These are phyloP conservation scores for Cenchrus americanus DNA, from an alignment of 176 grass and related monocot genomes.

Conservation along the genomic window DNA sequence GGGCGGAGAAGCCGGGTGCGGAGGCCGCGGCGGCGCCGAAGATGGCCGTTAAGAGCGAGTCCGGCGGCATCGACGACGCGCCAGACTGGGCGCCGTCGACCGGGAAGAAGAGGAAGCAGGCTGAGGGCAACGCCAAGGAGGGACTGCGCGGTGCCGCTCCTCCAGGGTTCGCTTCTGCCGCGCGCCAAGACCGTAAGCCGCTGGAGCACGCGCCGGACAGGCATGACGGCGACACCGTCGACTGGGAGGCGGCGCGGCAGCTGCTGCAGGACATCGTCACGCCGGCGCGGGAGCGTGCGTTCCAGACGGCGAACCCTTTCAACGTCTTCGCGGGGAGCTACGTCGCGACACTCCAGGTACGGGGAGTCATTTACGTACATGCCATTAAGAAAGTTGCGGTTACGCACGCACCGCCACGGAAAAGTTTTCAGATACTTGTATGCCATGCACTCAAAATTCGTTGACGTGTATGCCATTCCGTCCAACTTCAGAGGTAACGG, in stretches of 20 bases:
- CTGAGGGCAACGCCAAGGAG: background rate
- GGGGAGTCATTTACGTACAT: too few relatives aligned
- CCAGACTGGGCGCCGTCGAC: background rate
- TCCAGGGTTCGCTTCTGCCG: too few relatives aligned
- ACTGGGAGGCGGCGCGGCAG: slow-evolving; percentile 10
- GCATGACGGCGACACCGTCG: slow-evolving; percentile 3
- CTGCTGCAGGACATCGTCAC: slow-evolving; percentile 33
- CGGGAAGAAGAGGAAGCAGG: slow-evolving; percentile 32
- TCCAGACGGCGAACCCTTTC: slow-evolving; percentile 14
- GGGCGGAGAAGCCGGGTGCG: background rate
- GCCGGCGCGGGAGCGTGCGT: background rate
- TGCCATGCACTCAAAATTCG: too few relatives aligned
- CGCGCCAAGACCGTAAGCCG: background rate
- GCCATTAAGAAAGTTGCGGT: too few relatives aligned
- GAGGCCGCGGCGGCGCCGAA: background rate
- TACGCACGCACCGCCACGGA: too few relatives aligned
- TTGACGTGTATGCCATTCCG: too few relatives aligned
- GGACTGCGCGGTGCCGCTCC: background rate
- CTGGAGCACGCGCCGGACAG: background rate
- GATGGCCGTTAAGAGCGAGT: background rate
- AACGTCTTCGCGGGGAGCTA: slow-evolving; percentile 18
- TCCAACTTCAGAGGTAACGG: too few relatives aligned
- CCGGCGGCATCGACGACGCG: background rate
- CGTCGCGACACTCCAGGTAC: slow-evolving; percentile 26
- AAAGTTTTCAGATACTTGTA: too few relatives aligned